These are phyloP conservation scores for Cymbidium sinense DNA, from an alignment of 106 monocot genomes.

Conservation along the genomic window DNA sequence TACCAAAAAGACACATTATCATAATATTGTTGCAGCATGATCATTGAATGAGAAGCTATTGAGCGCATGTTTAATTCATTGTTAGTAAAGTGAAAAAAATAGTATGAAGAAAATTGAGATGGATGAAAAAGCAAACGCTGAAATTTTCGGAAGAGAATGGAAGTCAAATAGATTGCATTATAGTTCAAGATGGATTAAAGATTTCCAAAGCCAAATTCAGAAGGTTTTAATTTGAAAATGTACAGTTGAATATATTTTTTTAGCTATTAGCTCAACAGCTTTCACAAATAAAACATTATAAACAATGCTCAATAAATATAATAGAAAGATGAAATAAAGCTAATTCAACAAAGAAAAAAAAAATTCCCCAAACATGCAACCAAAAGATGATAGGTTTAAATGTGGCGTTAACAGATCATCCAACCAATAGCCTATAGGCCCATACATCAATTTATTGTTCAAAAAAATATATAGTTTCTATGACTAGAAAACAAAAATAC, in stretches of 20 bases:
- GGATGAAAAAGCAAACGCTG: neutral
- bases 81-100: neutral
- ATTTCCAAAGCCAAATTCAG: too few species aligned
- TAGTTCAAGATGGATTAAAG: neutral
- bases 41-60: neutral
- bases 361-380: neutral
- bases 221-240: neutral
- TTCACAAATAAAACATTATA: neutral
- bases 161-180: neutral
- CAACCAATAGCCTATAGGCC: neutral
- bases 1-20: neutral
- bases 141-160: neutral
- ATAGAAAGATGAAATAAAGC: neutral
- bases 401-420: neutral
- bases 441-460: neutral
- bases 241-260: neutral
- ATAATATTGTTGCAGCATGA: neutral
- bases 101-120: neutral
- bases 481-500: neutral
- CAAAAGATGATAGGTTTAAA: neutral
- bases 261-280: neutral
- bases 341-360: neutral
- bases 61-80: too few species aligned
- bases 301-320: neutral
- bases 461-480: neutral